These are phyloP conservation scores for Amaranthus palmeri DNA, from an alignment of 148 eudicot genomes.

Conservation along the genomic window DNA sequence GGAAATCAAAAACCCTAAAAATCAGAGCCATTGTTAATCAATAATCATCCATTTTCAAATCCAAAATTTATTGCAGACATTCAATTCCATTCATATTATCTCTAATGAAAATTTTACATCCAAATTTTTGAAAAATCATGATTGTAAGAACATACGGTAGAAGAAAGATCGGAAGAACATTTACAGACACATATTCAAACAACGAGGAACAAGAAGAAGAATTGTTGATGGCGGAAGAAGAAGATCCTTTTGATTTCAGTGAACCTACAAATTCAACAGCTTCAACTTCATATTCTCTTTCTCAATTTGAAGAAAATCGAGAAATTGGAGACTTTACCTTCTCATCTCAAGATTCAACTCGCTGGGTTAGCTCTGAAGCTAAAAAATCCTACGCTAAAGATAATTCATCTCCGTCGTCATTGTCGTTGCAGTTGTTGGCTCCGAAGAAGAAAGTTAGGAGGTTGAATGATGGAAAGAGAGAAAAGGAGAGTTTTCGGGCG, in stretches of 20 bases:
- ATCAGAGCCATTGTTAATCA: constrained; percentile 11
- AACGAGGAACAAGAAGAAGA: constrained; percentile 43
- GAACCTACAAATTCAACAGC: constrained; percentile 14
- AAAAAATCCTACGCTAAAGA: background rate
- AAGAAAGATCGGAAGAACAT: constrained; percentile 39
- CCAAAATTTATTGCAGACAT: background rate
- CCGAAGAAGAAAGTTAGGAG: constrained; percentile 30
- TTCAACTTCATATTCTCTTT: constrained; percentile 5
- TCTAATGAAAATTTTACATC: background rate
- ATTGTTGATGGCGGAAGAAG: constrained; percentile 12
- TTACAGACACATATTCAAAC: constrained; percentile 30
- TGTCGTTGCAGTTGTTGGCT: constrained; percentile 27
- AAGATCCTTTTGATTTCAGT: constrained; percentile 34
- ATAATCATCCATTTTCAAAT: background rate
- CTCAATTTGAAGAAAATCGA: constrained; percentile 31
- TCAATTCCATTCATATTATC: background rate
- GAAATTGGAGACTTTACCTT: constrained; percentile 43
- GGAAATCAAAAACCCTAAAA: background rate
- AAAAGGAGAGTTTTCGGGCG: background rate
- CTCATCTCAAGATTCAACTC: constrained; percentile 62
- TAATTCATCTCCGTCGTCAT: constrained; percentile 26
- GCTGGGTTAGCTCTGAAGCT: constrained; percentile 39
- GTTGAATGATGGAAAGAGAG: constrained; percentile 32
- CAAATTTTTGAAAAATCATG: constrained; percentile 29
- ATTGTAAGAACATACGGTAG: constrained; percentile 80